Percentiles rank a stretch among this genome's conserved stretches.
phyloP scores from a whole-genome alignment of 164 flowering plant species.

The Stephania cephalantha region DNA sequence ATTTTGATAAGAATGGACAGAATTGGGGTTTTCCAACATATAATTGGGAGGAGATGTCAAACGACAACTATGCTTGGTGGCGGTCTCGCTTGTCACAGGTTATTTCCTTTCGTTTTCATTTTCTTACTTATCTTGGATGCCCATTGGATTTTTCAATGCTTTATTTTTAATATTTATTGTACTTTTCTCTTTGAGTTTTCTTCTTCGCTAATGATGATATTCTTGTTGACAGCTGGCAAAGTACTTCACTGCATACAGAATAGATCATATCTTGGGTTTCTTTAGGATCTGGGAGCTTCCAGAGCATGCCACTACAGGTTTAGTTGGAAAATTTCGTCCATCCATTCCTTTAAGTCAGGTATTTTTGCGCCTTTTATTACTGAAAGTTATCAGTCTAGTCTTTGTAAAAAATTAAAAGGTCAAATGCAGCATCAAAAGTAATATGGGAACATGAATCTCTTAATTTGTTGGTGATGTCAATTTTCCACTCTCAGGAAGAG shows the following conservation, averaged over 20 bases:
- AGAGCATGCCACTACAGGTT: conserved; percentile 85
- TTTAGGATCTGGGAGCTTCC: conserved; percentile 99
- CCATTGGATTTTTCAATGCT: background rate
- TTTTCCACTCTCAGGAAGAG: conserved; percentile 57
- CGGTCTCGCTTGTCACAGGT: conserved; percentile 93
- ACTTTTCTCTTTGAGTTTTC: background rate
- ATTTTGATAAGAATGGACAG: conserved; percentile 92
- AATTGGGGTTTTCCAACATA: conserved; percentile 99
- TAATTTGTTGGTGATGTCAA: background rate
- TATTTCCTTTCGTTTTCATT: conserved; percentile 7
- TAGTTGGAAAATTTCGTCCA: conserved; percentile 90
- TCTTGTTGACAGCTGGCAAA: conserved; percentile 67
- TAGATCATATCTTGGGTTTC: conserved; percentile 96
- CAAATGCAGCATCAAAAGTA: background rate
- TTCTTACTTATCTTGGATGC: background rate
- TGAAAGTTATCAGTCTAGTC: background rate
- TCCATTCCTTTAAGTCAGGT: conserved; percentile 96
- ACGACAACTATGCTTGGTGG: conserved; percentile 99
- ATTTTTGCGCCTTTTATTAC: background rate
- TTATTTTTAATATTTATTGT: background rate
- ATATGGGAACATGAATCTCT: background rate
- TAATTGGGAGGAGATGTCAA: conserved; percentile 98
- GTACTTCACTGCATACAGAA: conserved; percentile 93
- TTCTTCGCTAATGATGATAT: conserved; percentile 1
- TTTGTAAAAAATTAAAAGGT: background rate